Conservation (phyloP, 306 rosid genomes). For the Psophocarpus tetragonolobus region DNA sequence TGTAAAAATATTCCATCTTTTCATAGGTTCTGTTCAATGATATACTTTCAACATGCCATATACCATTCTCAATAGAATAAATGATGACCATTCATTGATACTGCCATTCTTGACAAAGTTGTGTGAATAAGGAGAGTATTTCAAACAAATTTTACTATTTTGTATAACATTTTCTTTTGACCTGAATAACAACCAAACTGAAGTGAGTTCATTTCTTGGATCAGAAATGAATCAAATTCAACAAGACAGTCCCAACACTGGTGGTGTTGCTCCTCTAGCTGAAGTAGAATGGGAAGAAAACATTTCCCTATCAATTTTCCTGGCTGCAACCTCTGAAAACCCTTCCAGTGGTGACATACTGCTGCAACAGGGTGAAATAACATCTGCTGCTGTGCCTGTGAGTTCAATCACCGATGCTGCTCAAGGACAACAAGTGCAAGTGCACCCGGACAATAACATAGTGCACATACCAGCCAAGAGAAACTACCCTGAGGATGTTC, state of each 20-base stretch:
- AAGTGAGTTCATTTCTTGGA: no score
- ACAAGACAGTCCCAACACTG: no score
- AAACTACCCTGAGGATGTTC: constrained; percentile 12
- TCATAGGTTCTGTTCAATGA: no score
- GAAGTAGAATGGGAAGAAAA: no score
- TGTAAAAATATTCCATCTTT: no score
- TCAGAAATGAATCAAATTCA: neutral
- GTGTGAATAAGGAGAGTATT: neutral
- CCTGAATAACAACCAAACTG: no score
- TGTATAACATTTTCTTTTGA: neutral
- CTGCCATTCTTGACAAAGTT: no score
- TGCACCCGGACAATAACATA: neutral
- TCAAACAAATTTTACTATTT: neutral
- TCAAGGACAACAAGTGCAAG: neutral
- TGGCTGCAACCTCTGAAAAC: neutral
- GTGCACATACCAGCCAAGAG: constrained; percentile 19
- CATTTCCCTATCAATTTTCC: neutral
- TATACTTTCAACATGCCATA: no score
- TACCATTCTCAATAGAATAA: no score
- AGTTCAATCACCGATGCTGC: neutral
- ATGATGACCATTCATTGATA: no score
- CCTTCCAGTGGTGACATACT: neutral
- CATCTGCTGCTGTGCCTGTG: neutral
- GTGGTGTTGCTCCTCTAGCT: no score
- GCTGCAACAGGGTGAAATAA: neutral